Conservation (phyloP, 306 rosid genomes). For the Citrullus colocynthis region DNA sequence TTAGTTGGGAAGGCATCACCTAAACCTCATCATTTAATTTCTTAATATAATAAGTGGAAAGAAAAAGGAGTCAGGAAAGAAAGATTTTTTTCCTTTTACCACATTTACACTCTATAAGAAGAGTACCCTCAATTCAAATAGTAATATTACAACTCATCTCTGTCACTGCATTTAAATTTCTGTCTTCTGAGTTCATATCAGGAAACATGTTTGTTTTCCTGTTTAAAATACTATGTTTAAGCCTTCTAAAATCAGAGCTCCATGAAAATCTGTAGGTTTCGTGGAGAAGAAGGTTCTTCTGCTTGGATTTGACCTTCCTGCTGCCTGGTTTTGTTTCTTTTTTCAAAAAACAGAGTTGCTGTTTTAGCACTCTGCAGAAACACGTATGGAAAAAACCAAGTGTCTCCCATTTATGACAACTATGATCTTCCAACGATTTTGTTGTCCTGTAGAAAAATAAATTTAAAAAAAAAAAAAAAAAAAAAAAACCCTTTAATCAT, state of each 20-base stretch:
- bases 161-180: background rate
- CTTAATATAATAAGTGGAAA: background rate
- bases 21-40: background rate
- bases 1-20: background rate
- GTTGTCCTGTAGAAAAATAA: constrained; percentile 15
- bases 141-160: background rate
- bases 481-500: background rate
- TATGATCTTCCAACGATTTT: constrained; percentile 37
- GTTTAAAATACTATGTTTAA: background rate
- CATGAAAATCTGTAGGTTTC: background rate
- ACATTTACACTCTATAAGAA: background rate
- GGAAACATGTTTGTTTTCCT: background rate
- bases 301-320: background rate
- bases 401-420: constrained; percentile 20
- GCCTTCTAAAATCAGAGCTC: background rate
- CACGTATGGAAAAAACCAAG: constrained; percentile 1
- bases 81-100: background rate
- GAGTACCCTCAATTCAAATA: background rate
- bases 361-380: background rate
- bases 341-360: background rate
- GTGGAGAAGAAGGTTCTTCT: background rate
- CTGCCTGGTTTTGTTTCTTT: background rate
- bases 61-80: background rate
- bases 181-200: constrained; percentile 1
- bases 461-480: background rate